Base-by-base conservation (phyloP, 2,329 filamentous ascomycete genomes). In the Neobulgaria alba region DNA sequence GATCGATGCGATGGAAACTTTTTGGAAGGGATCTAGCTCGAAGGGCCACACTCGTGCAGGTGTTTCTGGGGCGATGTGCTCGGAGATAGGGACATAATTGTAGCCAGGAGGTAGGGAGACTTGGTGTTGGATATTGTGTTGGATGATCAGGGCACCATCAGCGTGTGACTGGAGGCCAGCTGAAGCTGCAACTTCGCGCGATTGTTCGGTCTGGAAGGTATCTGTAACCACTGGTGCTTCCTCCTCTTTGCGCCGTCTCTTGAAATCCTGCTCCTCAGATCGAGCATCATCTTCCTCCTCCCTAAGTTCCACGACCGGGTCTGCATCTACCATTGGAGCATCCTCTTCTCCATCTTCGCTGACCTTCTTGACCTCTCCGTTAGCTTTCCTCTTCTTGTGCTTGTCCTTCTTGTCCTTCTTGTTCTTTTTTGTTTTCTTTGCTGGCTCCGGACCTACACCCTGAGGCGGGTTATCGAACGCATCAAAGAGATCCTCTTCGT, bases 41-140 rank as follows among this genome's bases (percentile, higher is more conserved):
- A 98, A 98, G 8, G 80, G 76, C 72, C 84, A 98, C 23, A 72
- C 78, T 49, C 85, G 77, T 15, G 92, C 92, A 1, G 92, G 92
- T 49, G 85, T 79, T 42, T 81, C 83, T 9, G 90, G 88, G n/a
- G 87, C 71, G 62, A 88, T 88, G 71, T 98, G 92, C 64, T 94
- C 75, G 16, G 88, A 93, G 39, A 98, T 85, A n/a, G 90, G 90
- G 14, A 94, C 73, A 60, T 95, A 95, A 61, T 89, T 83, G 68
- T 94, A 94, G 61, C 94, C 86, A 8, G 90, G 89, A 2, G 92
- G 92, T 15, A 98, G 72, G 10, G 92, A 86, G 53, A 96, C 92
- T 66, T 98, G 90, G 71, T 98, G 92, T 64, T 94, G 89, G 55
- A 98, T 94, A 67, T 98, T 95, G 68, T 98, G 93, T 34, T 87